phyloP scores from a whole-genome alignment of 2,329 filamentous ascomycete genomes.

The Endoconidiophora laricicola region DNA sequence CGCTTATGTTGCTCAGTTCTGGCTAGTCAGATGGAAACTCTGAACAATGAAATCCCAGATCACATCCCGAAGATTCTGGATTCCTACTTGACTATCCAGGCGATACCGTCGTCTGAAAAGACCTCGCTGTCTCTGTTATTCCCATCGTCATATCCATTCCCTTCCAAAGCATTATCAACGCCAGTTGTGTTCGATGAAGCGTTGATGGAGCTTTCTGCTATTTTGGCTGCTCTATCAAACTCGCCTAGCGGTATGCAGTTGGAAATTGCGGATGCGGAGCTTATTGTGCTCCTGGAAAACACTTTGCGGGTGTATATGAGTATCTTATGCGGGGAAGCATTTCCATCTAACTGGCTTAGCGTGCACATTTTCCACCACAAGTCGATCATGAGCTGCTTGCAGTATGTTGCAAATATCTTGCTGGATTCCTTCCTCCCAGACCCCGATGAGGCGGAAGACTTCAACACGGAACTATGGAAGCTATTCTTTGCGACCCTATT shows the following conservation, averaged over 20 bases:
- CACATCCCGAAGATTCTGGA: constrained; percentile 84
- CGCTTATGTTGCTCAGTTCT: constrained; percentile 86
- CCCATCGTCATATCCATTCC: constrained; percentile 79
- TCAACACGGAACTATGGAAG: constrained; percentile 89
- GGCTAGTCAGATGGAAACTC: constrained; percentile 63
- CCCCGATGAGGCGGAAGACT: constrained; percentile 78
- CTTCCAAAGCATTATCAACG: constrained; percentile 48
- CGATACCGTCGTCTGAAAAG: constrained; percentile 34
- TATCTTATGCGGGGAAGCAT: constrained; percentile 75
- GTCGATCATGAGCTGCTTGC: constrained; percentile 69
- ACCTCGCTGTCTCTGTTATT: constrained; percentile 73
- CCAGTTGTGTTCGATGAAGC: constrained; percentile 61
- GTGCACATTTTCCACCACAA: constrained; percentile 87
- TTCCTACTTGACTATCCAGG: constrained; percentile 65
- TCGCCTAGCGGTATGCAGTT: constrained; percentile 53
- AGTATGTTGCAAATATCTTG: constrained; percentile 65
- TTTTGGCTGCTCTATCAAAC: constrained; percentile 68
- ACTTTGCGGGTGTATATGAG: constrained; percentile 75
- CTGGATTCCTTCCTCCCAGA: constrained; percentile 73
- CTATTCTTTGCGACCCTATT: constrained; percentile 80
- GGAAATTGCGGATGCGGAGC: constrained; percentile 57
- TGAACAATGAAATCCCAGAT: constrained; percentile 67
- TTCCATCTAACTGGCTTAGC: constrained; percentile 79
- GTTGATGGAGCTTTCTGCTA: constrained; percentile 71
- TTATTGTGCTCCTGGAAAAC: constrained; percentile 59